phyloP scores from a whole-genome alignment of 345 rosid genomes.

The Lepidium africanum region DNA sequence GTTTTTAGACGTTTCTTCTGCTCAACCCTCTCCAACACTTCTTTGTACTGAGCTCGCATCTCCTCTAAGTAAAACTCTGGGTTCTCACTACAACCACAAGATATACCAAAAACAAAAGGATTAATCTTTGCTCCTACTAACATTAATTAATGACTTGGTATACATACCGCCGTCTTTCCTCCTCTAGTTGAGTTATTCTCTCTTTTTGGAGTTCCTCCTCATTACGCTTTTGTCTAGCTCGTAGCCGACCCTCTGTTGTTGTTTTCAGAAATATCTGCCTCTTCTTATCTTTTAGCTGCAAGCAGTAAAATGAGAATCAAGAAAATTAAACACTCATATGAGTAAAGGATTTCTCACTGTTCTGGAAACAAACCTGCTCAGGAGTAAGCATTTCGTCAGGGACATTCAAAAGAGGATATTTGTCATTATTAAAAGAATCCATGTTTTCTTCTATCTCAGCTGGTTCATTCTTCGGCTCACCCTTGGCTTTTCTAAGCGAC shows the following conservation, averaged over 20 bases:
- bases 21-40: constrained; percentile 69
- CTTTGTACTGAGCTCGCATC: constrained; percentile 63
- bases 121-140: background rate
- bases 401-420: constrained; percentile 64
- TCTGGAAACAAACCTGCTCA: constrained; percentile 55
- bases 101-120: background rate
- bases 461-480: constrained; percentile 70
- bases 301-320: background rate
- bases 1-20: constrained; percentile 81
- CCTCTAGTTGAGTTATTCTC: constrained; percentile 68
- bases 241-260: constrained; percentile 76
- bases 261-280: constrained; percentile 82
- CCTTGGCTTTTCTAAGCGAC: constrained; percentile 74
- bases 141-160: constrained; percentile 7
- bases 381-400: constrained; percentile 73
- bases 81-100: constrained; percentile 50
- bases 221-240: constrained; percentile 82
- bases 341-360: background rate
- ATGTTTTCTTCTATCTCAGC: constrained; percentile 65
- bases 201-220: constrained; percentile 82
- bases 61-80: constrained; percentile 79
- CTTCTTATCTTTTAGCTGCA: constrained; percentile 82
- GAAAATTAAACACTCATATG: background rate
- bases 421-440: constrained; percentile 47
- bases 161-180: constrained; percentile 78